phyloP scores from a whole-genome alignment of 768 basidiomycete genomes.

The Suillus plorans region DNA sequence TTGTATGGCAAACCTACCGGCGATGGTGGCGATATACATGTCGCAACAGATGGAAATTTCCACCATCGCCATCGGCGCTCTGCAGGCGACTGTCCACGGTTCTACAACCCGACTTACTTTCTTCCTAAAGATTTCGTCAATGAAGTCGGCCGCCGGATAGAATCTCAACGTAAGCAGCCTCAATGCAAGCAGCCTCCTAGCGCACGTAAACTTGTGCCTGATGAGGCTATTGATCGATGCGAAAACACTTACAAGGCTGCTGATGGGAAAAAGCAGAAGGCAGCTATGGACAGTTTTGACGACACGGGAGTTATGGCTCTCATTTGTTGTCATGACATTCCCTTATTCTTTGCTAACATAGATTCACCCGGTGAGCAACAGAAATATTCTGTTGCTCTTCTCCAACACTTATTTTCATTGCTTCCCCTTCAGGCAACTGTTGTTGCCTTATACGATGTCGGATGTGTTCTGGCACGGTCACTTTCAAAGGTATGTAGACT shows the following conservation, averaged over 20 bases:
- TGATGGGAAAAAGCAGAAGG: constrained; percentile 30
- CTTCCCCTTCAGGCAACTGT: no score
- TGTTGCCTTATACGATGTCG: no score
- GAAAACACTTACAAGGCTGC: constrained; percentile 34
- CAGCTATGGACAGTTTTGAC: constrained; percentile 27
- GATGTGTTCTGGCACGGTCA: no score
- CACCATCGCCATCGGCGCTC: constrained; percentile 33
- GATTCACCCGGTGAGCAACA: constrained; percentile 34
- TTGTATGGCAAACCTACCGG: constrained; percentile 11
- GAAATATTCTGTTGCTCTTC: no score
- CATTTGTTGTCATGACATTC: constrained; percentile 38
- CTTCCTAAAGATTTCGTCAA: constrained; percentile 36
- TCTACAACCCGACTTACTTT: constrained; percentile 33
- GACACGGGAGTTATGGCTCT: constrained; percentile 38
- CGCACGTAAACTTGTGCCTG: constrained; percentile 20
- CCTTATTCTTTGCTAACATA: constrained; percentile 39
- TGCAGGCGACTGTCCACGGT: constrained; percentile 32
- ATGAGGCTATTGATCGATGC: constrained; percentile 36
- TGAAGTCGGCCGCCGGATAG: constrained; percentile 28
- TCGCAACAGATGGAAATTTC: constrained; percentile 40
- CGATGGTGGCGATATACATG: constrained; percentile 35
- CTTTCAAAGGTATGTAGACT: no score
- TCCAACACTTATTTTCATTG: no score
- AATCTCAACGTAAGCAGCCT: constrained; percentile 17
- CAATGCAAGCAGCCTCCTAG: no score